phyloP scores from a whole-genome alignment of 345 rosid species.

The Ricinus communis region DNA sequence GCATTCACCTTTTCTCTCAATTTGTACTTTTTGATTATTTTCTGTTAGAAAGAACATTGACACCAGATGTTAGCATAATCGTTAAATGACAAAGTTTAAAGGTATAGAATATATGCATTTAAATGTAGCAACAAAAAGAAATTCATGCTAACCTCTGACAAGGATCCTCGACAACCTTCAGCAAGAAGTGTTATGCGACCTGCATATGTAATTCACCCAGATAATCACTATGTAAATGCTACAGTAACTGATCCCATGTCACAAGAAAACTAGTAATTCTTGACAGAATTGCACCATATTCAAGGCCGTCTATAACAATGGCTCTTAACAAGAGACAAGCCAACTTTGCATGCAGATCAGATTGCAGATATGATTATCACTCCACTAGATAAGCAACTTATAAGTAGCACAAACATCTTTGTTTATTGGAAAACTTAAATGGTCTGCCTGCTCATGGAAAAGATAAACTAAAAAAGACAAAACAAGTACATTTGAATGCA shows the following conservation, averaged over 20 bases:
- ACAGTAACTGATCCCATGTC: background rate
- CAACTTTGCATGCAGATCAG: background rate
- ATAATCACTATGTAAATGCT: background rate
- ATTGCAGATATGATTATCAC: background rate
- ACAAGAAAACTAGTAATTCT: background rate
- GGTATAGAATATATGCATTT: background rate
- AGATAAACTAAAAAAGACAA: background rate
- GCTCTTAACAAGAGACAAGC: background rate
- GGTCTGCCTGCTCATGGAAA: background rate
- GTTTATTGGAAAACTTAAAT: too few relatives aligned
- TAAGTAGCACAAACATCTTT: background rate
- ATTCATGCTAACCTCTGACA: conserved; percentile 70
- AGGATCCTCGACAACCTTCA: conserved; percentile 97
- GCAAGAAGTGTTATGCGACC: conserved; percentile 77
- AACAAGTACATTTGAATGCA: background rate
- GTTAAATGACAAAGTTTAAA: conserved; percentile 4
- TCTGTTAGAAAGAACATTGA: conserved; percentile 43
- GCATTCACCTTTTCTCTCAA: conserved; percentile 78
- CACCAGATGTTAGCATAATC: conserved; percentile 22
- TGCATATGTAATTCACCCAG: conserved; percentile 42
- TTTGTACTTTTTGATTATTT: conserved; percentile 58
- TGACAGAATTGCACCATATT: background rate
- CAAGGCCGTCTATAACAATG: background rate
- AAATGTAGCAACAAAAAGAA: conserved; percentile 17
- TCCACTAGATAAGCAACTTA: background rate